phyloP scores from a whole-genome alignment of 2,329 filamentous ascomycete genomes.

The Alternaria brassicicola region DNA sequence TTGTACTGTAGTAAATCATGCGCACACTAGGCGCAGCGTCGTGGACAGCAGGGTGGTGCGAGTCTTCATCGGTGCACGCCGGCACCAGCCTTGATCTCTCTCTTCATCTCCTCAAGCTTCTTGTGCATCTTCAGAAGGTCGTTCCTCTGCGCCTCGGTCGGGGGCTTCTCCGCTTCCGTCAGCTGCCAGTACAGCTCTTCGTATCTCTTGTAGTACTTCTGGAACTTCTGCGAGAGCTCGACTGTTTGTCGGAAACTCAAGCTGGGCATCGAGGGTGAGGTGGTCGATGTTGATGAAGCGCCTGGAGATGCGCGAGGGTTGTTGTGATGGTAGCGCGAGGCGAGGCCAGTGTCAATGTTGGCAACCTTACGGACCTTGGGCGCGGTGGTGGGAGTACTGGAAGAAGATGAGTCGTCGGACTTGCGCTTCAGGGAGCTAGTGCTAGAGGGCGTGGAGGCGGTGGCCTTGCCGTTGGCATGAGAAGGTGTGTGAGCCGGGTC shows the following conservation, averaged over 20 bases:
- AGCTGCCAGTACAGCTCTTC: conserved; percentile 60
- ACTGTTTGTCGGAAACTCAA: conserved; percentile 54
- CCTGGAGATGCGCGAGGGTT: conserved; percentile 42
- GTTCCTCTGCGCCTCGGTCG: conserved; percentile 57
- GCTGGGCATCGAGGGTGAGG: conserved; percentile 41
- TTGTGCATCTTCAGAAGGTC: conserved; percentile 61
- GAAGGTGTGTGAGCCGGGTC: conserved; percentile 41
- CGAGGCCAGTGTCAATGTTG: conserved; percentile 43
- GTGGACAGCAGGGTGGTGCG: conserved; percentile 1
- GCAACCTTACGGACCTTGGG: conserved; percentile 44
- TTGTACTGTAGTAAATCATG: conserved; percentile 21
- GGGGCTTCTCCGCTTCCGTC: conserved; percentile 49
- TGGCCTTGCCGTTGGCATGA: conserved; percentile 36
- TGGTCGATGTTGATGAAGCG: conserved; percentile 44
- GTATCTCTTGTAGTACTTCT: conserved; percentile 64
- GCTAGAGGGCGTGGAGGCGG: conserved; percentile 38
- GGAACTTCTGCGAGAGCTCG: conserved; percentile 59
- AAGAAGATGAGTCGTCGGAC: conserved; percentile 47
- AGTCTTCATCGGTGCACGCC: conserved; percentile 32
- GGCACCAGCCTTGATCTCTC: conserved; percentile 57
- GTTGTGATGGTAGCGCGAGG: conserved; percentile 44
- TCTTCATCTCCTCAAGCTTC: conserved; percentile 62
- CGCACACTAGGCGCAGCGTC: conserved; percentile 14
- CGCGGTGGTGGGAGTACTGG: conserved; percentile 34
- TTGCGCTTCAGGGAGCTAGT: conserved; percentile 53